Conservation (phyloP, 176 grass and related monocot species). For the Alopecurus myosuroides region DNA sequence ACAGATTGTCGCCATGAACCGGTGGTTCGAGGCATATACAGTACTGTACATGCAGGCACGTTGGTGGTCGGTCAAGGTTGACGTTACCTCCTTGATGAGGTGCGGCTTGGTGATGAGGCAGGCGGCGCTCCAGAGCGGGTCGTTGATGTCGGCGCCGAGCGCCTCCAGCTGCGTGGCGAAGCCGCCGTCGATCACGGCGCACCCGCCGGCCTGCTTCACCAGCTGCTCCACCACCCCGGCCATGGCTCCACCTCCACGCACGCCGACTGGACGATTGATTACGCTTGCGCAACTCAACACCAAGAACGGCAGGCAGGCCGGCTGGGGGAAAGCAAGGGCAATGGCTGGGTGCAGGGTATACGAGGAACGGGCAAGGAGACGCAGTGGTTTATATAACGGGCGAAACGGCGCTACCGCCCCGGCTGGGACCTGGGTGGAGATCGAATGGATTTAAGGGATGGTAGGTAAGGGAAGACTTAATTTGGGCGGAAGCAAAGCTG, state of each 20-base stretch:
- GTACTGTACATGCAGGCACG: not conserved
- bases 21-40: no score
- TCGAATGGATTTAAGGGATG: not conserved
- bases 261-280: not conserved
- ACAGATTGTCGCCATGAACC: not conserved
- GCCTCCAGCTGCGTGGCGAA: slow-evolving; percentile 87
- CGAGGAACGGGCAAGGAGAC: not conserved
- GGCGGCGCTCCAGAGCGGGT: slow-evolving; percentile 74
- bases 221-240: slow-evolving; percentile 40
- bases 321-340: not conserved
- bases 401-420: not conserved
- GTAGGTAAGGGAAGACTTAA: slow-evolving; percentile 16
- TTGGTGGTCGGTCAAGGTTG: not conserved
- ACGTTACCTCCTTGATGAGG: slow-evolving; percentile 61
- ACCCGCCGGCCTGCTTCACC: slow-evolving; percentile 54
- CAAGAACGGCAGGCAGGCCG: not conserved
- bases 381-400: slow-evolving; percentile 1
- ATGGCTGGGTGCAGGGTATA: not conserved
- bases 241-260: slow-evolving; percentile 3
- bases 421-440: not conserved
- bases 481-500: slow-evolving; percentile 1
- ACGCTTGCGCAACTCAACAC: not conserved
- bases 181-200: slow-evolving; percentile 78
- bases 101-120: slow-evolving; percentile 67
- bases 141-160: slow-evolving; percentile 78